A percentile compares a stretch with the other conserved stretches of the same genome.
Evolutionary conservation across 495 filamentous ascomycete species (phyloP).

Genomic region (Neohortaea acidophila): DNA sequence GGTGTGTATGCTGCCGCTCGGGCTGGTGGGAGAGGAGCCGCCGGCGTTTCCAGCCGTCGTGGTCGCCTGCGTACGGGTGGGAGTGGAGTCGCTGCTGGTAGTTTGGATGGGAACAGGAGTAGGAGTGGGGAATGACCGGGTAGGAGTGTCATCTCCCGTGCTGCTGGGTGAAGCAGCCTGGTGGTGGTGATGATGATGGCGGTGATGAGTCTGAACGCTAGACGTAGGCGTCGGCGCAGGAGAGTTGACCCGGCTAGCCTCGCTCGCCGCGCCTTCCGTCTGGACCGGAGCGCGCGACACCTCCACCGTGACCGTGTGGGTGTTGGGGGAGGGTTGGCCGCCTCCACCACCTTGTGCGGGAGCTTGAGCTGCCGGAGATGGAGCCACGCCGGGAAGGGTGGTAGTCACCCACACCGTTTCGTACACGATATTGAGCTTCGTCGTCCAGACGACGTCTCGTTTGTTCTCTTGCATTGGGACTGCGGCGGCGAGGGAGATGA

Average conservation of each 20-base stretch:
- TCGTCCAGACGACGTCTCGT: conserved; percentile 27
- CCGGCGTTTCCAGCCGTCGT: conserved; percentile 10
- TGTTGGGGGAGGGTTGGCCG: too few relatives aligned
- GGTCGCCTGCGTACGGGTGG: conserved; percentile 1
- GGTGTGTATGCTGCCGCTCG: conserved; percentile 7
- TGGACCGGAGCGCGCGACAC: too few relatives aligned
- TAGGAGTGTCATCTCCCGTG: conserved; percentile 5
- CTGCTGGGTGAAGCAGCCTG: conserved; percentile 1
- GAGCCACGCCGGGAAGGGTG: too few relatives aligned
- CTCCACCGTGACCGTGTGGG: too few relatives aligned
- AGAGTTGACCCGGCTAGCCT: too few relatives aligned
- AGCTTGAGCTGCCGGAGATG: too few relatives aligned
- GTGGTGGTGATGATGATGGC: conserved; percentile 7
- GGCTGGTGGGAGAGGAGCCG: conserved; percentile 4
- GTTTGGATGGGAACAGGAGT: conserved; percentile 3
- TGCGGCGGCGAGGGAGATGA: conserved; percentile 22
- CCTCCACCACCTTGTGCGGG: too few relatives aligned
- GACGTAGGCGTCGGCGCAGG: too few relatives aligned
- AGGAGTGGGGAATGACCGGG: not conserved
- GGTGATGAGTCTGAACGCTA: too few relatives aligned
- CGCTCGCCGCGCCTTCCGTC: too few relatives aligned
- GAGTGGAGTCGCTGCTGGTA: conserved; percentile 3
- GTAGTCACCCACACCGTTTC: conserved; percentile 26
- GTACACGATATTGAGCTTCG: conserved; percentile 22
- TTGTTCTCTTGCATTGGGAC: conserved; percentile 23